Evolutionary conservation across 2,329 filamentous ascomycete species (phyloP).

Genomic region (Penicillium sp.): DNA sequence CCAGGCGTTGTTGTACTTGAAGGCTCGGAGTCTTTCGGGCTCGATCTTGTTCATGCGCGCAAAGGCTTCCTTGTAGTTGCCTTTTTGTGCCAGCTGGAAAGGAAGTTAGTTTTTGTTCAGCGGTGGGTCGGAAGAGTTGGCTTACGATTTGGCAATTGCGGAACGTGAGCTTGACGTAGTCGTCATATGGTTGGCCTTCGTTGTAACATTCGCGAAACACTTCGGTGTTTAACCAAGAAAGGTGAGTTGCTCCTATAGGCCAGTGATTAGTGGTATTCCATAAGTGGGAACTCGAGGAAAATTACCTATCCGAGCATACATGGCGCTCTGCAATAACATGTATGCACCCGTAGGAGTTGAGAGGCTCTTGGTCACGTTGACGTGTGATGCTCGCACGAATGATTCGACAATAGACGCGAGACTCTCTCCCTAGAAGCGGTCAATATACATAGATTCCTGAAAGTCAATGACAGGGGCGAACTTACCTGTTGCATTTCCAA

Average conservation of each 20-base stretch:
- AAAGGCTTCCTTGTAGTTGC: slow-evolving; percentile 69
- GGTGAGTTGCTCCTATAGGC: slow-evolving; percentile 50
- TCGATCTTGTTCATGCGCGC: slow-evolving; percentile 59
- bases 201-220: slow-evolving; percentile 73
- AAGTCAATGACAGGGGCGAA: neutral
- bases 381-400: slow-evolving; percentile 76
- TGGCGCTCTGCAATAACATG: slow-evolving; percentile 66
- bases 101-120: neutral
- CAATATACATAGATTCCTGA: slow-evolving; percentile 6
- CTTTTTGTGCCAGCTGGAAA: slow-evolving; percentile 57
- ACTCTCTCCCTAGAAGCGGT: slow-evolving; percentile 51
- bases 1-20: slow-evolving; percentile 69
- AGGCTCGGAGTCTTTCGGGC: slow-evolving; percentile 62
- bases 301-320: slow-evolving; percentile 74
- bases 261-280: slow-evolving; percentile 10
- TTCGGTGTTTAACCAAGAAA: slow-evolving; percentile 61
- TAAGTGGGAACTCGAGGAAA: slow-evolving; percentile 1
- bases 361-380: slow-evolving; percentile 75
- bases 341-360: slow-evolving; percentile 70
- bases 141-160: slow-evolving; percentile 63
- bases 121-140: neutral
- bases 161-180: slow-evolving; percentile 72
- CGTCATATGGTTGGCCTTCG: slow-evolving; percentile 66
- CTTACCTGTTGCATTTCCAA: slow-evolving; percentile 71
- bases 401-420: slow-evolving; percentile 67